Percentiles rank a stretch among this genome's conserved stretches.
Conservation (phyloP, 805 yeast species). For the Yarrowia porcina region DNA sequence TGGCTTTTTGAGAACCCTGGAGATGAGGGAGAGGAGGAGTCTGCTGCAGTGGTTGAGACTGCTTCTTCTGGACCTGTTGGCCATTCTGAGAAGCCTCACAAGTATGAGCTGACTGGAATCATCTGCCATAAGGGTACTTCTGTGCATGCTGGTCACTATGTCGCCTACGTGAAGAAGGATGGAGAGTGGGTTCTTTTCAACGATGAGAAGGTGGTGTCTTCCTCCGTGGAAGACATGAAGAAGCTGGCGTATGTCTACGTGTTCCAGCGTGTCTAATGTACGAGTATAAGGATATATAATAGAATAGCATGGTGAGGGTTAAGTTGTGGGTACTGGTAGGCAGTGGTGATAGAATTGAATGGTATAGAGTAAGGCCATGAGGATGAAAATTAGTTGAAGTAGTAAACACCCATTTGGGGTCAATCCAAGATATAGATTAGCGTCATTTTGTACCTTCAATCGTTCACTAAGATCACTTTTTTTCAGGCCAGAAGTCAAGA, state of each 20-base stretch:
- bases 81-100: neutral
- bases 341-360: no score
- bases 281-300: neutral
- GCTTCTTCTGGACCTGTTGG: constrained; percentile 36
- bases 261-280: constrained; percentile 35
- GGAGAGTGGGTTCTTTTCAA: constrained; percentile 74
- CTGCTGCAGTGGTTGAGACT: constrained; percentile 27
- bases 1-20: constrained; percentile 86
- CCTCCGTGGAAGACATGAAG: constrained; percentile 46
- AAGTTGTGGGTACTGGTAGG: no score
- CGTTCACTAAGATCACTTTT: no score
- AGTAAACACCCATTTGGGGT: no score
- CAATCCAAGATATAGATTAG: no score
- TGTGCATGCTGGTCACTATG: constrained; percentile 91
- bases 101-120: constrained; percentile 57
- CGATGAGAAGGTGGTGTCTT: constrained; percentile 80
- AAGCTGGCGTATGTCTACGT: constrained; percentile 50
- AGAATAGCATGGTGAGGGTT: constrained; percentile 12
- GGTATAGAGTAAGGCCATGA: no score
- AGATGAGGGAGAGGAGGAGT: constrained; percentile 45
- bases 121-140: constrained; percentile 88
- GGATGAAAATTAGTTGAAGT: no score
- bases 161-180: constrained; percentile 59
- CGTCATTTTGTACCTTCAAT: no score
- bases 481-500: no score